These are phyloP conservation scores for Platanthera guangdongensis DNA, from an alignment of 106 monocot genomes.

Conservation along the genomic window DNA sequence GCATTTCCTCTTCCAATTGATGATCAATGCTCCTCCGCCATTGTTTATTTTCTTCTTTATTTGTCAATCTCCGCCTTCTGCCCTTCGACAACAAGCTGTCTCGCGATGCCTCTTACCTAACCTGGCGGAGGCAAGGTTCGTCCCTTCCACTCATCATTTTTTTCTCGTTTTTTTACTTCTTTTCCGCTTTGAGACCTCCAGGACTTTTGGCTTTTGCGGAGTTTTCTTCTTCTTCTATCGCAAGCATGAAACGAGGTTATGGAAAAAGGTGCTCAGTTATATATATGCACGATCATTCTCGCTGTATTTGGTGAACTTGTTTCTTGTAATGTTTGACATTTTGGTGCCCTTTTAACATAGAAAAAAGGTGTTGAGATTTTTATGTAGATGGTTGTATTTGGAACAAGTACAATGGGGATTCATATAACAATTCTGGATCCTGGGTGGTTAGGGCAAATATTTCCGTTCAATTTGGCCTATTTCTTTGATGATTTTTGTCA, in stretches of 20 bases:
- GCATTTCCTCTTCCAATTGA: not conserved
- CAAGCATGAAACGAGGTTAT: not conserved
- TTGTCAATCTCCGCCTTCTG: not conserved
- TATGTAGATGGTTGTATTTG: too few species aligned
- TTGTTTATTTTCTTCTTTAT: not conserved
- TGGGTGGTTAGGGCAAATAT: too few species aligned
- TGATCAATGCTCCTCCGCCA: not conserved
- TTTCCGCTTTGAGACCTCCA: not conserved
- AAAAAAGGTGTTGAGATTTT: too few species aligned
- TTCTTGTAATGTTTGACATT: too few species aligned
- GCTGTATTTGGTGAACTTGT: not conserved
- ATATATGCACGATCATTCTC: not conserved
- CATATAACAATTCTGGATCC: too few species aligned
- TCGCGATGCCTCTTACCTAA: not conserved
- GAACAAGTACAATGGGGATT: too few species aligned
- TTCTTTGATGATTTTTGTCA: too few species aligned
- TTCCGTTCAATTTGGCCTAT: too few species aligned
- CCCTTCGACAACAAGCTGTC: not conserved
- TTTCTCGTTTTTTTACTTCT: not conserved
- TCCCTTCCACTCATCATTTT: not conserved
- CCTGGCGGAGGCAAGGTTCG: conserved; percentile 1
- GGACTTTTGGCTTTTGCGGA: not conserved
- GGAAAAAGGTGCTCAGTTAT: not conserved
- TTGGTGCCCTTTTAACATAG: too few species aligned
- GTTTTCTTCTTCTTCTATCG: not conserved